A percentile compares a stretch with the other conserved stretches of the same genome.
phyloP scores from a whole-genome alignment of 2,329 filamentous ascomycete species.

The Diplodia intermedia region DNA sequence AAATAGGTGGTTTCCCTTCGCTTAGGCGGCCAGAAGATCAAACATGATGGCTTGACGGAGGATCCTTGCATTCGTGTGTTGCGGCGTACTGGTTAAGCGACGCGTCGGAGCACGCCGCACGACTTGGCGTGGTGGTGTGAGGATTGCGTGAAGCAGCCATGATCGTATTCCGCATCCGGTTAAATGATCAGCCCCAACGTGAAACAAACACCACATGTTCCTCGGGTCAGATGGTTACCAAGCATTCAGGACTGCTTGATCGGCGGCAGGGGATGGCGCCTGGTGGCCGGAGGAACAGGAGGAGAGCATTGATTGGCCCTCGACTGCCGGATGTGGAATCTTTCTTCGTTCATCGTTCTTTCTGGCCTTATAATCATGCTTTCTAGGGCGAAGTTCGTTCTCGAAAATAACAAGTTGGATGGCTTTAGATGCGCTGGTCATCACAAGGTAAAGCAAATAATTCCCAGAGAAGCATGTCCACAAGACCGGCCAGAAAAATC shows the following conservation, averaged over 20 bases:
- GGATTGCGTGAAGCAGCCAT: constrained; percentile 24
- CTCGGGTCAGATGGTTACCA: not conserved
- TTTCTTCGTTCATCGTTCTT: not conserved
- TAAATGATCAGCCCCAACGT: constrained; percentile 15
- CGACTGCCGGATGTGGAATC: not conserved
- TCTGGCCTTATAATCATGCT: not conserved
- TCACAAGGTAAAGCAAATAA: not conserved
- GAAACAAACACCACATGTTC: constrained; percentile 15
- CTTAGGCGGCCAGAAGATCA: constrained; percentile 21
- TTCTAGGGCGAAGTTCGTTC: no score
- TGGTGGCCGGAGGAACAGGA: not conserved
- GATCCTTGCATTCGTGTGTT: not conserved
- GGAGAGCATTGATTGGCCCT: not conserved
- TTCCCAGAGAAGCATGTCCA: not conserved
- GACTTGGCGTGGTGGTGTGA: constrained; percentile 21
- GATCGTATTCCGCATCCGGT: constrained; percentile 6
- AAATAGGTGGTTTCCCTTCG: constrained; percentile 16
- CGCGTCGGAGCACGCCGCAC: constrained; percentile 11
- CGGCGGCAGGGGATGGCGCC: not conserved
- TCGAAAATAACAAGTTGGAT: not conserved
- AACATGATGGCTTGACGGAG: constrained; percentile 12
- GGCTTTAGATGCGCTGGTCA: not conserved
- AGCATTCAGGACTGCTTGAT: not conserved
- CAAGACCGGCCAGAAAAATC: not conserved
- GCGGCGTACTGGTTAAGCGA: constrained; percentile 3